A percentile compares a stretch with the other conserved stretches of the same genome.
Conservation (phyloP, 2,329 filamentous ascomycete species). For the Malbranchea cinnamomea region DNA sequence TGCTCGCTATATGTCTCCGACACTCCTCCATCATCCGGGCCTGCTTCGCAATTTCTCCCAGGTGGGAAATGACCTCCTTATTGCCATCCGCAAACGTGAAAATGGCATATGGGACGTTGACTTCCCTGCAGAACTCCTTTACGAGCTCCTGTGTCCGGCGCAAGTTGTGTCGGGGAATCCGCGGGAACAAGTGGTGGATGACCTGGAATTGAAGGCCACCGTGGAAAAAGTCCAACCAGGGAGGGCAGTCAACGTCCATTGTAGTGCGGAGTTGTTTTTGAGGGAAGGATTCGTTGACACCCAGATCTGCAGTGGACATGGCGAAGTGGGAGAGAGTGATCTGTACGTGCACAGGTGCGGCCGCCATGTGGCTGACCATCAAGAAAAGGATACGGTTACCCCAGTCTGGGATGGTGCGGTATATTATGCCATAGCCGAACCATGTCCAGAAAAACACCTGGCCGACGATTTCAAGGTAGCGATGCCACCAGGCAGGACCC, state of each 20-base stretch:
- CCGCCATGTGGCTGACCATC: constrained; percentile 65
- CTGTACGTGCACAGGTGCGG: constrained; percentile 71
- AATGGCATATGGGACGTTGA: constrained; percentile 68
- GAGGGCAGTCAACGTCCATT: constrained; percentile 81
- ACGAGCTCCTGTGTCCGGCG: constrained; percentile 60
- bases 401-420: constrained; percentile 54
- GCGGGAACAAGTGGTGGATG: constrained; percentile 72
- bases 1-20: constrained; percentile 31
- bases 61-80: constrained; percentile 58
- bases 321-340: constrained; percentile 87
- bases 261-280: constrained; percentile 86
- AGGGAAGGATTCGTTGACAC: constrained; percentile 70
- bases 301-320: constrained; percentile 81
- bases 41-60: constrained; percentile 68
- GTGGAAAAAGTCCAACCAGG: constrained; percentile 80
- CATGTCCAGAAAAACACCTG: constrained; percentile 73
- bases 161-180: constrained; percentile 73
- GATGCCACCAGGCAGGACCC: constrained; percentile 69
- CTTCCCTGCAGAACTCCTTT: constrained; percentile 66
- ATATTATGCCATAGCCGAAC: constrained; percentile 73
- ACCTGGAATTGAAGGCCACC: constrained; percentile 82
- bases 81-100: constrained; percentile 79
- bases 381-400: constrained; percentile 59
- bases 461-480: constrained; percentile 62
- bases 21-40: constrained; percentile 64